phyloP scores from a whole-genome alignment of 2,329 filamentous ascomycete species.

The Penicillium sclerotiorum region DNA sequence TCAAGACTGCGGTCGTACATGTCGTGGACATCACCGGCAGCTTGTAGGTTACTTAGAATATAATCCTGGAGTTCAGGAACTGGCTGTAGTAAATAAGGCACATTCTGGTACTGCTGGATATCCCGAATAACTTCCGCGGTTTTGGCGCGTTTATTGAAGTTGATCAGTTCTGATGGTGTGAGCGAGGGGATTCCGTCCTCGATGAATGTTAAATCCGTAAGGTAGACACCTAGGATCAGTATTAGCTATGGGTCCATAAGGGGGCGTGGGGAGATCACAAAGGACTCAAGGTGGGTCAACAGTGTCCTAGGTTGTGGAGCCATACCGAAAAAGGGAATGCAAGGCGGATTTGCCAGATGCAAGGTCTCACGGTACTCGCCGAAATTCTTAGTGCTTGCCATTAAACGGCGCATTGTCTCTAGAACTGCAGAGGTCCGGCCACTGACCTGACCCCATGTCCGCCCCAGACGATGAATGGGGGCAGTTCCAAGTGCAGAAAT shows the following conservation, averaged over 20 bases:
- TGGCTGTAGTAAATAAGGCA: conserved; percentile 87
- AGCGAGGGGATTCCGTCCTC: conserved; percentile 96
- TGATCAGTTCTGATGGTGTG: conserved; percentile 95
- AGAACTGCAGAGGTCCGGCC: conserved; percentile 77
- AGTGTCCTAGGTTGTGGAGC: conserved; percentile 5
- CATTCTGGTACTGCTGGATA: conserved; percentile 98
- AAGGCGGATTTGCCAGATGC: conserved; percentile 91
- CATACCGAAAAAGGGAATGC: conserved; percentile 96
- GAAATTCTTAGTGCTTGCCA: conserved; percentile 98
- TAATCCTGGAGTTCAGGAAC: conserved; percentile 95
- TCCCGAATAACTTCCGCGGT: conserved; percentile 97
- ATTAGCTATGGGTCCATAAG: conserved; percentile 21
- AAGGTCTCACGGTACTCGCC: conserved; percentile 92
- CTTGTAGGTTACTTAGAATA: conserved; percentile 94
- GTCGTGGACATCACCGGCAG: conserved; percentile 93
- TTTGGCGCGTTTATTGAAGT: conserved; percentile 97
- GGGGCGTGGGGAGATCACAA: not conserved
- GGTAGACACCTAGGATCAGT: conserved; percentile 73
- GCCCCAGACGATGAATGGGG: conserved; percentile 87
- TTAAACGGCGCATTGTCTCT: conserved; percentile 89
- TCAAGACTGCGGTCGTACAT: conserved; percentile 98
- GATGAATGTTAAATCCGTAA: conserved; percentile 97
- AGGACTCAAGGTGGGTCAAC: not conserved
- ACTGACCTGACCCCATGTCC: conserved; percentile 93
- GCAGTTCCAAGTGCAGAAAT: conserved; percentile 94